Conservation (phyloP, 2,329 filamentous ascomycete species). For the Verticillium albo-atrum region DNA sequence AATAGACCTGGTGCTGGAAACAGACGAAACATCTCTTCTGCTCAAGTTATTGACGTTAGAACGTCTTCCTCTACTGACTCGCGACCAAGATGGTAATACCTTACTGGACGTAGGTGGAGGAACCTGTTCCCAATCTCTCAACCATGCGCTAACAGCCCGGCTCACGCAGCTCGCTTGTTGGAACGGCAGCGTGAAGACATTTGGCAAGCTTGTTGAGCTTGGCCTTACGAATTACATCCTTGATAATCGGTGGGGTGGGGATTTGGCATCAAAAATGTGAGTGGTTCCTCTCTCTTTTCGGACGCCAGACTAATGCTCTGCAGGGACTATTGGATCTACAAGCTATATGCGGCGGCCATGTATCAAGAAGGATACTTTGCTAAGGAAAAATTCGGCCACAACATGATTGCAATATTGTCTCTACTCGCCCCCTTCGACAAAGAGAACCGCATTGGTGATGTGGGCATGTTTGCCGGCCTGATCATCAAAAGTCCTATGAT, state of each 20-base stretch:
- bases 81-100: neutral
- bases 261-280: neutral
- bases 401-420: neutral
- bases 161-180: neutral
- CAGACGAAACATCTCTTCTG: neutral
- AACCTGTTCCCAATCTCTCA: neutral
- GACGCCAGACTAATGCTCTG: neutral
- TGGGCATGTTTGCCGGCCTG: neutral
- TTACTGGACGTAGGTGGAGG: neutral
- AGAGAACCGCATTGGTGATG: neutral
- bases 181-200: neutral
- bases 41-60: accelerated
- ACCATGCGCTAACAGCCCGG: neutral
- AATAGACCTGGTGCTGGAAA: neutral
- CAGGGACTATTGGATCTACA: neutral
- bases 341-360: neutral
- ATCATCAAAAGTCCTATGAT: neutral
- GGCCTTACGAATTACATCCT: neutral
- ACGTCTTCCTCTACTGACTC: neutral
- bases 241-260: neutral
- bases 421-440: neutral
- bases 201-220: neutral
- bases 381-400: neutral
- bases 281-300: neutral
- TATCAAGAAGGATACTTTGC: neutral